Base-by-base conservation (phyloP, 2,329 filamentous ascomycete genomes). In the Alternaria sp. region DNA sequence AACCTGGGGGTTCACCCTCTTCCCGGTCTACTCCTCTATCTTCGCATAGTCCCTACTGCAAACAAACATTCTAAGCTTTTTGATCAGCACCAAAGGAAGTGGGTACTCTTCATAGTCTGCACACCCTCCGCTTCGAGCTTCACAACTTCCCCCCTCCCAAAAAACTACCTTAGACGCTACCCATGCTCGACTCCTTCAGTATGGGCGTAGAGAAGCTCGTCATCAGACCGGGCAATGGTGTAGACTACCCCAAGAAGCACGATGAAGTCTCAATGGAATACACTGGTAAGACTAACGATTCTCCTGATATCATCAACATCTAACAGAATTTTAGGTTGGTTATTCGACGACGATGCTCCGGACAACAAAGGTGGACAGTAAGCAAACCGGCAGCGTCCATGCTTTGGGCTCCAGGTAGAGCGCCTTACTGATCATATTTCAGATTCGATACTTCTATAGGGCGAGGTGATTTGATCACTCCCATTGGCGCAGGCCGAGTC, bases 401-500 rank as follows among this genome's bases (percentile, higher is more conserved):
- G 24, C 44, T 36, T 50, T 26, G 23, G 41, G 6, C 21, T 42
- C 13, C 14, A 31, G 21, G n/a, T 44, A 24, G 37, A 41, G 33
- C 33, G 14, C 17, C 3, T 11, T 52, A 34, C 61, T 73, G 39
- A 73, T 39, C 13, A 31, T 48, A 61, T 54, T 33, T 49, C 69
- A 97, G 93, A 79, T 98, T 99, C 81, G 95, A 98, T 81, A 90
- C 88, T 61, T 97, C 94, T 17, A 84, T 89, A 65, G 88, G 88
- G 61, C 87, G 91, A 54, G 89, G 88, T 49, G 87, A 92, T 77
- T 93, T 98, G 74, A 81, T 86, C 61, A 90, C 88, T 63, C 75
- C 79, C 58, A 98, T 99, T 78, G 95, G 95, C 52, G 83, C 90
- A 66, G 92, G 92, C 54, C 84, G 86, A 73, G 90, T 98, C 73